Conservation (phyloP, 345 rosid genomes). For the Salix caprea region DNA sequence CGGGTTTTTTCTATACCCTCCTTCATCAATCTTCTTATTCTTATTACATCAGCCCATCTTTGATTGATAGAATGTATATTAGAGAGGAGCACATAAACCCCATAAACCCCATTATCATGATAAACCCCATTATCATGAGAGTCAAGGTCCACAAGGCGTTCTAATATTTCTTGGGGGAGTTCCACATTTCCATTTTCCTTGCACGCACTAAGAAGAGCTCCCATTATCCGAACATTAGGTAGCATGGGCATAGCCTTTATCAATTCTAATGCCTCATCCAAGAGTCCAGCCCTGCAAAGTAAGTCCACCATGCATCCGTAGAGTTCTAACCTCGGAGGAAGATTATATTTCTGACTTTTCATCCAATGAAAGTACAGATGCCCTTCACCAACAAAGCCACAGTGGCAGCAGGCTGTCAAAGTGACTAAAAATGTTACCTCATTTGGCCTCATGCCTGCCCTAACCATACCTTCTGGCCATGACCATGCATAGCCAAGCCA, state of each 20-base stretch:
- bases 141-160: conserved; percentile 29
- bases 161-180: conserved; percentile 27
- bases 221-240: conserved; percentile 44
- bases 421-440: conserved; percentile 43
- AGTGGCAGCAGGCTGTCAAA: conserved; percentile 34
- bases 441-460: conserved; percentile 36
- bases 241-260: conserved; percentile 33
- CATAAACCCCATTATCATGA: conserved; percentile 25
- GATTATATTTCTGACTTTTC: conserved; percentile 22
- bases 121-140: conserved; percentile 30
- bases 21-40: conserved; percentile 39
- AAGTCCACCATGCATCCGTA: conserved; percentile 25
- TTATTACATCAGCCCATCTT: conserved; percentile 43
- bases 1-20: conserved; percentile 33
- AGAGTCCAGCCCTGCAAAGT: conserved; percentile 41
- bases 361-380: conserved; percentile 32
- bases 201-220: conserved; percentile 48
- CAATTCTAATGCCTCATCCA: conserved; percentile 38
- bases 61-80: conserved; percentile 36
- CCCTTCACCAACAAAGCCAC: conserved; percentile 43
- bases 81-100: conserved; percentile 42
- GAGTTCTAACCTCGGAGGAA: conserved; percentile 41
- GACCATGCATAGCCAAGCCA: conserved; percentile 43
- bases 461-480: conserved; percentile 37
- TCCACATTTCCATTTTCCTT: conserved; percentile 28